A percentile compares a stretch with the other conserved stretches of the same genome.
These are phyloP conservation scores for Epichloe festucae DNA, from an alignment of 2,329 filamentous ascomycete genomes.

Conservation along the genomic window DNA sequence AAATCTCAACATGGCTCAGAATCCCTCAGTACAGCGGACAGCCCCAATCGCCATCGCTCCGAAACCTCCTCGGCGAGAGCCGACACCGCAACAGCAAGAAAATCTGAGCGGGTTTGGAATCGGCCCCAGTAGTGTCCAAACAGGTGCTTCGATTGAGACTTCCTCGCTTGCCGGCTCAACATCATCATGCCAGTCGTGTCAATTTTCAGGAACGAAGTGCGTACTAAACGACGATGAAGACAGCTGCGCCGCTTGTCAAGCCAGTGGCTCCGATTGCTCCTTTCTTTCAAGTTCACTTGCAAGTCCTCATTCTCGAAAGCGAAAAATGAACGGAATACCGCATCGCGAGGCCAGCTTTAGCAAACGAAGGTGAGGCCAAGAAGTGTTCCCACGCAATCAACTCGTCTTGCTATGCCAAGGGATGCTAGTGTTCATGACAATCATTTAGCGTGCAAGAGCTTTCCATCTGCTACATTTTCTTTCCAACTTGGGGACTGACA, in stretches of 20 bases:
- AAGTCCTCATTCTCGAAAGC: conserved; percentile 59
- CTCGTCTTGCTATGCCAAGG: neutral
- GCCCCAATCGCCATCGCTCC: conserved; percentile 54
- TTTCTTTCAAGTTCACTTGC: conserved; percentile 46
- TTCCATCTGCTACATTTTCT: neutral
- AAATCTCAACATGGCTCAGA: conserved; percentile 35
- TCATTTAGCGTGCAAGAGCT: neutral
- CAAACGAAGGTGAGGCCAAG: conserved; percentile 54
- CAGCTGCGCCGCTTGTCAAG: conserved; percentile 64
- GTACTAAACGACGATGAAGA: conserved; percentile 63
- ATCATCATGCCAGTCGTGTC: conserved; percentile 60
- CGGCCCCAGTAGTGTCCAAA: conserved; percentile 36
- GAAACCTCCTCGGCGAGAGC: conserved; percentile 35
- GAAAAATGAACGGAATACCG: conserved; percentile 57
- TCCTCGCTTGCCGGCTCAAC: conserved; percentile 28
- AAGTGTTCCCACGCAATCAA: neutral
- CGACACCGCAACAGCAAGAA: conserved; percentile 32
- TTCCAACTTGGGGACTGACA: neutral
- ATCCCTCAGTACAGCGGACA: conserved; percentile 43
- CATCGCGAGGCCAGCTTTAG: conserved; percentile 42
- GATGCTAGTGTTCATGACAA: neutral
- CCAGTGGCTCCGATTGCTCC: conserved; percentile 67
- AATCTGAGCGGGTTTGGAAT: conserved; percentile 35
- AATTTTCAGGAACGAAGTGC: conserved; percentile 61
- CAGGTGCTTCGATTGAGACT: conserved; percentile 39